Conservation (phyloP, 129 eudicot species). For the Flaveria trinervia region DNA sequence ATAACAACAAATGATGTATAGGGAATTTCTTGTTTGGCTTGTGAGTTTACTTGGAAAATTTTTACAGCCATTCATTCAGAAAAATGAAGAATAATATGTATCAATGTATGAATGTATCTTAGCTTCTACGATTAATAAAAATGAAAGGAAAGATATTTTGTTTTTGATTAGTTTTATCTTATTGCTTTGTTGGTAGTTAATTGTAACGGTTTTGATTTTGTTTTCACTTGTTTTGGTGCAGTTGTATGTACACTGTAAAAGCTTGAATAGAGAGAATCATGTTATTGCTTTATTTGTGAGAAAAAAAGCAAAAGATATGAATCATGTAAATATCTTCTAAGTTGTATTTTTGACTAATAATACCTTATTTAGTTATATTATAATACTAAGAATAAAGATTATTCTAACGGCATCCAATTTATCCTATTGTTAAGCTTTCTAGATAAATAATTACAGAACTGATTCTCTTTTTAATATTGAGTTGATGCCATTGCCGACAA, state of each 20-base stretch:
- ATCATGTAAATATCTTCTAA: background rate
- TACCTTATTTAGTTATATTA: too few relatives aligned
- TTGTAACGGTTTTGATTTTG: background rate
- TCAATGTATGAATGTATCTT: background rate
- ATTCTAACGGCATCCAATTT: background rate
- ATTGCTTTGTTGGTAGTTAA: background rate
- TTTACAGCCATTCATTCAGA: background rate
- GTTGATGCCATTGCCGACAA: too few relatives aligned
- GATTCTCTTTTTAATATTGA: background rate
- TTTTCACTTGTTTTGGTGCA: background rate
- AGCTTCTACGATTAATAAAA: background rate
- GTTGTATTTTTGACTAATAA: background rate
- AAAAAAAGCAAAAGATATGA: background rate
- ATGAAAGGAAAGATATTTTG: background rate
- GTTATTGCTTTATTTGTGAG: background rate
- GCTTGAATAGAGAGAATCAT: background rate
- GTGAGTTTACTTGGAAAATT: background rate
- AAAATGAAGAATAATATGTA: background rate
- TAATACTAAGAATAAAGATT: background rate
- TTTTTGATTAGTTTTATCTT: background rate
- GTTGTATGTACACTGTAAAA: background rate
- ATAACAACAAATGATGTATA: background rate
- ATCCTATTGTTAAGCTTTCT: constrained; percentile 1
- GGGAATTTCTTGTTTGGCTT: background rate
- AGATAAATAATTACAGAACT: background rate